A percentile compares a stretch with the other conserved stretches of the same genome.
These are phyloP conservation scores for Populus tremula DNA, from an alignment of 345 rosid species.

Conservation along the genomic window DNA sequence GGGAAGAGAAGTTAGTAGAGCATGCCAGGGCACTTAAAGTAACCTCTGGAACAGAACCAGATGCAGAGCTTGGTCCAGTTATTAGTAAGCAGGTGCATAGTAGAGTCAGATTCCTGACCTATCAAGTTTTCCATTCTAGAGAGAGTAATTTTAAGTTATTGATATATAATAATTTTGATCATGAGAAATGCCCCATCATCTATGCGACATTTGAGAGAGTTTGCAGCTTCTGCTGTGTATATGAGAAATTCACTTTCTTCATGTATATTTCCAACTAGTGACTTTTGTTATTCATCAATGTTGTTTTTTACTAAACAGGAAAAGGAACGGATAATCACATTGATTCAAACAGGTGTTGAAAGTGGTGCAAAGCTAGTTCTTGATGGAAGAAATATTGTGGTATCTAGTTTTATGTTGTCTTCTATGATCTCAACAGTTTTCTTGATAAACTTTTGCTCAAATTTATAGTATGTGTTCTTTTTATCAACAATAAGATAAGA, in stretches of 20 bases:
- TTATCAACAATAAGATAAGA: neutral
- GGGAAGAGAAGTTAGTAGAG: slow-evolving; percentile 59
- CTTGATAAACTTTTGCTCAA: too few species aligned
- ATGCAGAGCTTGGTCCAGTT: slow-evolving; percentile 63
- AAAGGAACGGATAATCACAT: slow-evolving; percentile 41
- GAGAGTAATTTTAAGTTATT: neutral
- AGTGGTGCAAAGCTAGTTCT: slow-evolving; percentile 55
- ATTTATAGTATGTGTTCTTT: too few species aligned
- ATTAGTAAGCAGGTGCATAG: slow-evolving; percentile 56
- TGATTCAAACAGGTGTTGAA: slow-evolving; percentile 47
- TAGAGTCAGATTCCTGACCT: neutral
- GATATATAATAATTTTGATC: neutral
- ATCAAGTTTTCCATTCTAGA: neutral
- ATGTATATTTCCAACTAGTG: neutral
- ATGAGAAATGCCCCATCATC: neutral
- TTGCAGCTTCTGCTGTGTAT: slow-evolving; percentile 8
- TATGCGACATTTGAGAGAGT: neutral
- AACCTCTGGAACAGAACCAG: slow-evolving; percentile 53
- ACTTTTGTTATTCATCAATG: neutral
- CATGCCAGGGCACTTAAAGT: slow-evolving; percentile 46
- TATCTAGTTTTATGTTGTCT: slow-evolving; percentile 22
- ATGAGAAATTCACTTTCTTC: neutral
- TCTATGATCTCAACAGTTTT: neutral
- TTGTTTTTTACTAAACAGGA: slow-evolving; percentile 33
- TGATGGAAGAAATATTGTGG: slow-evolving; percentile 62